Base-by-base conservation (phyloP, 1,284 basidiomycete genomes). In the Grifola frondosa region DNA sequence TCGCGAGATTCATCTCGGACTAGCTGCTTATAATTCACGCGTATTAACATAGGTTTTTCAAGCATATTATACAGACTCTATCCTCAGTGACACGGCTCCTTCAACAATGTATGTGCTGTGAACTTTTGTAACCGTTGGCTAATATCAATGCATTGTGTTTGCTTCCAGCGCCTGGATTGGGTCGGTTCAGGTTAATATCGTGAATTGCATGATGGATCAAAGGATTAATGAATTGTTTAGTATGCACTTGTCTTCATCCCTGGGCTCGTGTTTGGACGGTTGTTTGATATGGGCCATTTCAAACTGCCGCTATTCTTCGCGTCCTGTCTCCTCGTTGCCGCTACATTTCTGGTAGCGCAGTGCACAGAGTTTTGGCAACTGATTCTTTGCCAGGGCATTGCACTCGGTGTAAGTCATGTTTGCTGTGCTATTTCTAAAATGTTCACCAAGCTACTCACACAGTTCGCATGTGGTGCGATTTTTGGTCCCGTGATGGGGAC, bases 161-260 rank as follows among this genome's bases (percentile, higher is more conserved):
- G 3, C 12, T 40, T 19, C 4, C 44, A 85, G 81, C 32, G 75
- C 84, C 13, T 88, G 85, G 86, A 86, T 88, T 44, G 85, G 85
- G 3, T 85, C 84, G 0, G 66, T 85, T 42, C 82, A 88, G 64
- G 80, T 74, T 38, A 15, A 61, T 44, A 29, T n/a, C 25, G 12
- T 4, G 8, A 16, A 21, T 17, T 12, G 16, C 12, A 19, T 8
- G 23, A 9, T n/a, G 13, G 31, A 15, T 40, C 16, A 40, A 9
- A 30, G 17, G 26, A 36, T 50, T 11, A 52, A 17, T 4, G 7
- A 6, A 3, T 21, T 6, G 4, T 19, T 2, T 44, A 72, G 68
- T 74, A 73, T 53, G 67, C 72, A 10, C 59, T 77, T 6, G 65
- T 70, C 8, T 75, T 80, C 40, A 56, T 77, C 16, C 69, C 73